These are phyloP conservation scores for Alternaria atra DNA, from an alignment of 2,329 filamentous ascomycete genomes.

Conservation along the genomic window DNA sequence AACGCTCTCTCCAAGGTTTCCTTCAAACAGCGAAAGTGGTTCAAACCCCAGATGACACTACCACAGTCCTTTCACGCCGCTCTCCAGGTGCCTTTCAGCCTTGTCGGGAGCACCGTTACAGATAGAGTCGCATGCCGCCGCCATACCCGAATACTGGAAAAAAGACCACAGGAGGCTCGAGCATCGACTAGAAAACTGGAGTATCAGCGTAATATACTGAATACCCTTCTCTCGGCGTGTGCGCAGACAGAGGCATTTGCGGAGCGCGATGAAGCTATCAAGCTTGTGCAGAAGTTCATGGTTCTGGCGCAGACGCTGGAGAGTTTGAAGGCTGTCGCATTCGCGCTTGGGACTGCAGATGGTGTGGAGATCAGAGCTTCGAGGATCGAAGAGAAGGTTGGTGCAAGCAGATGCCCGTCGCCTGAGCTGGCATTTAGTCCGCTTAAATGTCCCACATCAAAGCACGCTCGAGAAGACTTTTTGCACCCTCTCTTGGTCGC, in stretches of 20 bases:
- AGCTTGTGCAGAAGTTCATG: conserved; percentile 12
- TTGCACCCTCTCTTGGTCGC: conserved; percentile 20
- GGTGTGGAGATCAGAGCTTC: neutral
- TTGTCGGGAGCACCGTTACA: neutral
- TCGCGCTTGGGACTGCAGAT: neutral
- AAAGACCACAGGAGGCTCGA: neutral
- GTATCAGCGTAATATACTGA: conserved; percentile 1
- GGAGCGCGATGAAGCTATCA: neutral
- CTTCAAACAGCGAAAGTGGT: neutral
- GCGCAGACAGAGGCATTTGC: neutral
- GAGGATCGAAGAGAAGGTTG: neutral
- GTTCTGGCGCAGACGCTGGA: conserved; percentile 1
- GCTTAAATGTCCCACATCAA: neutral
- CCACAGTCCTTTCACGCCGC: neutral
- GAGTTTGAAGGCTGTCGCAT: conserved; percentile 6
- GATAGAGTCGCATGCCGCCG: conserved; percentile 7
- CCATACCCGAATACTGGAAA: neutral
- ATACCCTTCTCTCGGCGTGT: neutral
- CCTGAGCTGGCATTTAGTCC: neutral
- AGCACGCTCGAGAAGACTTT: neutral
- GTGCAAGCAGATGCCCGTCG: neutral
- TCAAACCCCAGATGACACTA: neutral
- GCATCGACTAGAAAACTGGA: neutral
- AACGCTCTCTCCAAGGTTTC: neutral
- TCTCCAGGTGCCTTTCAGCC: neutral